Percentiles rank a stretch among this genome's conserved stretches.
phyloP scores from a whole-genome alignment of 164 flowering plant genomes.

The Cinnamomum micranthum region DNA sequence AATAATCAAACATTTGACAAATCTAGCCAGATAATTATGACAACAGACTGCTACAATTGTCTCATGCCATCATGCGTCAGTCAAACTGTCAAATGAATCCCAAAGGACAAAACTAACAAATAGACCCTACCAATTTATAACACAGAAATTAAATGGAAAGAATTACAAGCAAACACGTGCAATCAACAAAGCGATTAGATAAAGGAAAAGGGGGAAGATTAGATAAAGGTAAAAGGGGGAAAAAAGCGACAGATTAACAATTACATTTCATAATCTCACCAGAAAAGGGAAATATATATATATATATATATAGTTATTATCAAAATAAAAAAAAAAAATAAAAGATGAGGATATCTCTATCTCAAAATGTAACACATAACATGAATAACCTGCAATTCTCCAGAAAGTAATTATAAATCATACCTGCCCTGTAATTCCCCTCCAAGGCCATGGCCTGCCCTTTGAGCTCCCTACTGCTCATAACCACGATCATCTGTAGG shows the following conservation, averaged over 20 bases:
- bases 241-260: neutral
- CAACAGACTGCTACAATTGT: neutral
- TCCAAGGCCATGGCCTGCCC: constrained; percentile 4
- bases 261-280: neutral
- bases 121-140: neutral
- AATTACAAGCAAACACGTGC: too few species aligned
- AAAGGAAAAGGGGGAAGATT: too few species aligned
- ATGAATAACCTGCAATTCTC: neutral
- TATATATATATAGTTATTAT: neutral
- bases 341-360: neutral
- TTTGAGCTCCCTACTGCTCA: too few species aligned
- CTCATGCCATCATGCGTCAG: neutral
- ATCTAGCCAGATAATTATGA: neutral
- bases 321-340: too few species aligned
- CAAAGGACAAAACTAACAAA: neutral
- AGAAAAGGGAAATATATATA: neutral
- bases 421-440: constrained; percentile 9
- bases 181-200: too few species aligned
- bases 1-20: neutral
- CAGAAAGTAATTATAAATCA: constrained; percentile 15
- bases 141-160: too few species aligned
- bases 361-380: constrained; percentile 11
- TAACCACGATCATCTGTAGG: constrained; percentile 74
- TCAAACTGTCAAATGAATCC: too few species aligned
- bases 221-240: too few species aligned